Evolutionary conservation across 2,329 filamentous ascomycete genomes (phyloP).

Genomic region (Kalmusia sp.): DNA sequence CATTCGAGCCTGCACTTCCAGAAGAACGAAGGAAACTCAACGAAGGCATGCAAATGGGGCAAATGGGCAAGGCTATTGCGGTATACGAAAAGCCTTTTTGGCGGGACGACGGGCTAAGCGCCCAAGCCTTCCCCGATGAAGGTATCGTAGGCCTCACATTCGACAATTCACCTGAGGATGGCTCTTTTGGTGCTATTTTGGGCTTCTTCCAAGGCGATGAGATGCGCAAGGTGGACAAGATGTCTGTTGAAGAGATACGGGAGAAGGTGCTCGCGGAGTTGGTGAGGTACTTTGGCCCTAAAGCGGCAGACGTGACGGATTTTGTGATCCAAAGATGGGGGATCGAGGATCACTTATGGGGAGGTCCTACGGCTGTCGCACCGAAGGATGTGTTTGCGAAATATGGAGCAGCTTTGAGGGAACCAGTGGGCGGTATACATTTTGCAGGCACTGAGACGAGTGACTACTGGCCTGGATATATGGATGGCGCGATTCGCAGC

Average conservation of each 20-base stretch:
- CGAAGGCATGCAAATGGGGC: slow-evolving; percentile 51
- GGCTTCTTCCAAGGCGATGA: slow-evolving; percentile 28
- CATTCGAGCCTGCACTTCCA: slow-evolving; percentile 58
- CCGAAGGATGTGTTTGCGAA: slow-evolving; percentile 20
- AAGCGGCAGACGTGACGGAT: slow-evolving; percentile 19
- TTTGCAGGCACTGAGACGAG: slow-evolving; percentile 64
- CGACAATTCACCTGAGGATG: slow-evolving; percentile 24
- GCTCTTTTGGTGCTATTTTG: slow-evolving; percentile 27
- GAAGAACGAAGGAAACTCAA: slow-evolving; percentile 46
- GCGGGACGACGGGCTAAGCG: slow-evolving; percentile 53
- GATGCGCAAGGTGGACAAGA: slow-evolving; percentile 21
- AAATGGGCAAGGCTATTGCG: slow-evolving; percentile 61
- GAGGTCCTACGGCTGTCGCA: slow-evolving; percentile 25
- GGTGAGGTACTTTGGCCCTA: slow-evolving; percentile 20
- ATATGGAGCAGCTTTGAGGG: slow-evolving; percentile 20
- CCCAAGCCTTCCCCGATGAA: slow-evolving; percentile 34
- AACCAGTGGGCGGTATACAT: slow-evolving; percentile 50
- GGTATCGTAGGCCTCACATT: slow-evolving; percentile 22
- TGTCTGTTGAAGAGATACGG: slow-evolving; percentile 3
- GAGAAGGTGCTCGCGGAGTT: slow-evolving; percentile 18
- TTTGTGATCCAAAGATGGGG: slow-evolving; percentile 32
- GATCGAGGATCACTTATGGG: slow-evolving; percentile 25
- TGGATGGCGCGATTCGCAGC: slow-evolving; percentile 63
- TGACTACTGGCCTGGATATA: slow-evolving; percentile 63
- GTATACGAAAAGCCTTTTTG: slow-evolving; percentile 57